A percentile compares a stretch with the other conserved stretches of the same genome.
These are phyloP conservation scores for rapeseed (Brassica napus) DNA, from an alignment of 345 rosid genomes.

Conservation along the genomic window DNA sequence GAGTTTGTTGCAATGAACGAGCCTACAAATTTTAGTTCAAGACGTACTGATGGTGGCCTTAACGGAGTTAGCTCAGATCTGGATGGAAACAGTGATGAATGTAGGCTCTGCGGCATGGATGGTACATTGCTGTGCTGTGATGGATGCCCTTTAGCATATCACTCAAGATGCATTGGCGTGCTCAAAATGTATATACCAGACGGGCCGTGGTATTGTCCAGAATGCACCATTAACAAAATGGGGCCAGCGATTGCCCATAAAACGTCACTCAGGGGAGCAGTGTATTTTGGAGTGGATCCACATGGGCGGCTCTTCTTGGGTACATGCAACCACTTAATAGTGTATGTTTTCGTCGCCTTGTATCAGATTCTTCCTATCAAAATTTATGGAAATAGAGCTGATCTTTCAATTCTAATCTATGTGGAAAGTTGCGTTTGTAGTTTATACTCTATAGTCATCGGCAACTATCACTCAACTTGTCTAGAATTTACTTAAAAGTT, in stretches of 20 bases:
- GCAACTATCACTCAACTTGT: too few species aligned
- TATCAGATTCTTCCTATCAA: slow-evolving; percentile 5
- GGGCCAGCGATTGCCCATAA: slow-evolving; percentile 58
- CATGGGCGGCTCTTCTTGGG: slow-evolving; percentile 86
- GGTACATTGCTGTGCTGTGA: slow-evolving; percentile 95
- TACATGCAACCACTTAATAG: slow-evolving; percentile 81
- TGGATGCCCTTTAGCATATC: slow-evolving; percentile 95
- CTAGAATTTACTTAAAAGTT: too few species aligned
- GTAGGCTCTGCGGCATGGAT: slow-evolving; percentile 96
- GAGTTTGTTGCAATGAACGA: slow-evolving; percentile 45
- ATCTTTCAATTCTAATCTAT: slow-evolving; percentile 12
- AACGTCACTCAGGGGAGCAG: slow-evolving; percentile 82
- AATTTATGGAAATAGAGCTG: neutral
- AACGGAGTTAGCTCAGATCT: slow-evolving; percentile 47
- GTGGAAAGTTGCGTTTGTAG: too few species aligned
- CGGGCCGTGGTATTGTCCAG: slow-evolving; percentile 93
- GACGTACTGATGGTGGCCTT: slow-evolving; percentile 42
- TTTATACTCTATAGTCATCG: too few species aligned
- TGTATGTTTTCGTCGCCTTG: slow-evolving; percentile 65
- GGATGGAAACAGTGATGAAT: slow-evolving; percentile 88
- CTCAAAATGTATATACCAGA: slow-evolving; percentile 79
- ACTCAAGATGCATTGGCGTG: slow-evolving; percentile 91
- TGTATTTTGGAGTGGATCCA: slow-evolving; percentile 71
- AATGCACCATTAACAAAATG: slow-evolving; percentile 67
- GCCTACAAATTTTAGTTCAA: slow-evolving; percentile 42